Base-by-base conservation (phyloP, 73 alveolate genomes). In the Blepharisma stoltei region DNA sequence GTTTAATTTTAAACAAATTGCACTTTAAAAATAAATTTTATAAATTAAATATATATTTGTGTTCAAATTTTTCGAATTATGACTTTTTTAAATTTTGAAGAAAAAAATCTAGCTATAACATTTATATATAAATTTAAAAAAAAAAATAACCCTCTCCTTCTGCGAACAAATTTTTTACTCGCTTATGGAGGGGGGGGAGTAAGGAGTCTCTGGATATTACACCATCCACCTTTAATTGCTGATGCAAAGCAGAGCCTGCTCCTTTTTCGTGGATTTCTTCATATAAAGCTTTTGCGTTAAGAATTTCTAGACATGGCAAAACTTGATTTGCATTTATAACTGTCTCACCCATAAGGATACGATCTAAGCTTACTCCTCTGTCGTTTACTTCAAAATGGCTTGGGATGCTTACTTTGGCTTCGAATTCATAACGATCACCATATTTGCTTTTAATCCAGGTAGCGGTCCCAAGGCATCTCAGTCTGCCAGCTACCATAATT, bases 181-280 rank as follows among this genome's bases (percentile, higher is more conserved):
- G n/a, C n/a, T n/a, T n/a, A n/a, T n/a, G n/a, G n/a, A n/a, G n/a
- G n/a, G n/a, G n/a, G n/a, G n/a, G n/a, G n/a, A n/a, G n/a, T 7
- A 55, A 18, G 11, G 14, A 18, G 32, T 60, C 48, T 9, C n/a
- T 11, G 0, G 4, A 20, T 9, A 60, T 27, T 18, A 11, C 41
- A 1, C 48, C 48, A 18, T 60, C 48, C 4, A 11, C 49, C 99
- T 2, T 98, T 95, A 3, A 96, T 84, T 7, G 99, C 98, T 86
- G 93, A 98, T 78, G 93, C 98, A 94, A 23, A 94, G 92, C 18
- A 89, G 86, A 20, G 98, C 95, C 75, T 93, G 97, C 44, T 97
- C 98, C 86, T 93, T 97, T 78, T 93, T 97, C 98, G 91, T 93
- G 0, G 97, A 93, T 68, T 93, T 97, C 20, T 97, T 93, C 1